phyloP scores from a whole-genome alignment of 768 basidiomycete species.

The Gloeopeniophorella convolvens region DNA sequence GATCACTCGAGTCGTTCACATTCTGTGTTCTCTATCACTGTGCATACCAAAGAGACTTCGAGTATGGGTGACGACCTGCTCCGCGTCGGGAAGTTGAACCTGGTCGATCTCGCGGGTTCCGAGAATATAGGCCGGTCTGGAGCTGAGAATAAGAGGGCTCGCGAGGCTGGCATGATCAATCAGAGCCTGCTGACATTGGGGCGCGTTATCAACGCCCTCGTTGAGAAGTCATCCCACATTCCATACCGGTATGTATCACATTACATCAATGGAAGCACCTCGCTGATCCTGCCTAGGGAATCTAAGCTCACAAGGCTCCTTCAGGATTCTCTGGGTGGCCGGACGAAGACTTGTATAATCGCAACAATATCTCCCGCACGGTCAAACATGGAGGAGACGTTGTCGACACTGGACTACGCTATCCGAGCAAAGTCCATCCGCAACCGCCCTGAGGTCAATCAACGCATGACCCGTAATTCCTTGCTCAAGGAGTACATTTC shows the following conservation, averaged over 20 bases:
- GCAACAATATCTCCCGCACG: slow-evolving; percentile 93
- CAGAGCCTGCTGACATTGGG: slow-evolving; percentile 96
- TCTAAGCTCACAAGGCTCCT: slow-evolving; percentile 95
- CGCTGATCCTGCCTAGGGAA: slow-evolving; percentile 47
- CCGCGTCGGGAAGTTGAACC: slow-evolving; percentile 90
- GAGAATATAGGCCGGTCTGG: slow-evolving; percentile 97
- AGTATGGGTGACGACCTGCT: slow-evolving; percentile 79
- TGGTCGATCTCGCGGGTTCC: slow-evolving; percentile 95
- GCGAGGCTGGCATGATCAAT: slow-evolving; percentile 99
- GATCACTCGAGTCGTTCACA: slow-evolving; percentile 97
- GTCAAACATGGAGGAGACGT: slow-evolving; percentile 92
- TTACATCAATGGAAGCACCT: background rate
- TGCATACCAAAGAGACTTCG: slow-evolving; percentile 83
- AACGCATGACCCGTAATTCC: slow-evolving; percentile 86
- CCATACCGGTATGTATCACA: slow-evolving; percentile 70
- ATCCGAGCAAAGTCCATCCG: slow-evolving; percentile 91
- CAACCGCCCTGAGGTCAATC: slow-evolving; percentile 93
- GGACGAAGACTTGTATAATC: slow-evolving; percentile 96
- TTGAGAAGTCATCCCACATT: slow-evolving; percentile 86
- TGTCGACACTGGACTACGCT: slow-evolving; percentile 96
- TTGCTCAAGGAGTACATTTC: slow-evolving; percentile 89
- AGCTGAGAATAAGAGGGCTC: slow-evolving; percentile 89
- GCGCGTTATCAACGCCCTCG: slow-evolving; percentile 91
- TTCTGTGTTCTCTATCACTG: slow-evolving; percentile 94
- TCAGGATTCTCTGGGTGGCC: slow-evolving; percentile 97